Base-by-base conservation (phyloP, 257 asterid species). In the Scutellaria galericulata region DNA sequence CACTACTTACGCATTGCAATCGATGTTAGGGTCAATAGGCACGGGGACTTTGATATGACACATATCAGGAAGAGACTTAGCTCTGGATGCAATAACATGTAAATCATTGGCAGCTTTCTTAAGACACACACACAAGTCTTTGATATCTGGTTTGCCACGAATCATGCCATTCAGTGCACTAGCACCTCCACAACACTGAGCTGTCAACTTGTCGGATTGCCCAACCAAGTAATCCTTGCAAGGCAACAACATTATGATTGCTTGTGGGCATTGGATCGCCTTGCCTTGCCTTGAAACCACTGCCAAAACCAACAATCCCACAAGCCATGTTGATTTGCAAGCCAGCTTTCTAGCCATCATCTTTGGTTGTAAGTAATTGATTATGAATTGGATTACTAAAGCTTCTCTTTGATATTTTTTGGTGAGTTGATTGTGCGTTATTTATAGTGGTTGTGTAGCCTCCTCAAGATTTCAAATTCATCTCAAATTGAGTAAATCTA, bases 191-290 rank as follows among this genome's bases (percentile, higher is more conserved):
- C 66, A 59, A 22, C 66, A 60, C 47, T 13, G 27, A 9, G 8
- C 12, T 3, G 66, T 60, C 47, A 39, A 7, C 2, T n/a, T 2
- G 2, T 3, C 13, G 2, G 66, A 37, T 12, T 35, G 12, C 8
- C 66, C 66, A 9, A n/a, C 37, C n/a, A 60, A 48, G 39, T 60
- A 37, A 13, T 5, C 66, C 22, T 2, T 12, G 24, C 48, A 60
- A 7, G 66, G 66, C 10, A 7, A 5, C 66, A 60, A 9, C 10
- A 20, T n/a, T 5, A 39, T 40, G 41, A 63, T 7, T 53, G 72
- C 78, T 11, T 64, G 71, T n/a, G 50, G 5, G 59, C 78, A 73
- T 7, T 15, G 18, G 24, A 73, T 18, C 7, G 71, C 50, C 3
- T 53, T 40, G 13, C 41, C 57, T 52, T 18, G 64, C 42, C 55